Conservation (phyloP, 2,329 filamentous ascomycete species). For the Pseudocercospora fuligena region DNA sequence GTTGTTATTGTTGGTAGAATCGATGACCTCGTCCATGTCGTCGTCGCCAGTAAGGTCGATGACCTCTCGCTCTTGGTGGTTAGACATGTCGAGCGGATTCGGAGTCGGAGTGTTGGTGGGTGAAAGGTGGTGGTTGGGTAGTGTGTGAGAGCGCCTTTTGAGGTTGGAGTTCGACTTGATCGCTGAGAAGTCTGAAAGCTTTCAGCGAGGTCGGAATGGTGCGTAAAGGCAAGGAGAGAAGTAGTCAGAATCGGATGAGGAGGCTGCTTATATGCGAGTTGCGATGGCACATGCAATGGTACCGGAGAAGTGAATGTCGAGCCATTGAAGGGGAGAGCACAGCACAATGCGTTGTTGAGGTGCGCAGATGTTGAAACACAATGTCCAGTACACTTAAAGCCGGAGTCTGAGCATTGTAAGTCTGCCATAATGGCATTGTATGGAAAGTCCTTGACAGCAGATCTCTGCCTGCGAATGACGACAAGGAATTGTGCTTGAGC, state of each 20-base stretch:
- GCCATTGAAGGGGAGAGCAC: background rate
- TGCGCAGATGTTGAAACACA: background rate
- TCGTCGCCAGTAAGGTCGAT: background rate
- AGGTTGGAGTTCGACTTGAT: background rate
- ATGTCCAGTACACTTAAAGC: background rate
- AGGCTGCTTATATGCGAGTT: background rate
- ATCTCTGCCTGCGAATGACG: background rate
- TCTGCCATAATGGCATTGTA: background rate
- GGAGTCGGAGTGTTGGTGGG: background rate
- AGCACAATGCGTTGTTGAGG: background rate
- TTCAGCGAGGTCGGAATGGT: background rate
- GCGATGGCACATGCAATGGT: background rate
- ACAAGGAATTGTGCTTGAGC: background rate
- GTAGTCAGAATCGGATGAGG: background rate
- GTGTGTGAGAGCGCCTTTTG: no score
- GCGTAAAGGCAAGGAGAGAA: background rate
- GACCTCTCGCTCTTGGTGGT: background rate
- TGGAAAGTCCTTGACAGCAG: background rate
- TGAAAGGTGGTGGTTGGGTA: no score
- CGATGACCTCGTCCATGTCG: background rate
- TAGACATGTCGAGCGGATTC: background rate
- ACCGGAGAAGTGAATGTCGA: background rate
- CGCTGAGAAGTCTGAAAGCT: background rate
- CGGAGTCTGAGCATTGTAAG: background rate
- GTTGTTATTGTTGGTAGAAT: background rate